Evolutionary conservation across 352 stramenopile species (phyloP), one percentile per base, ranked within the genome.

Genomic region (Lagenidium sp.): DNA sequence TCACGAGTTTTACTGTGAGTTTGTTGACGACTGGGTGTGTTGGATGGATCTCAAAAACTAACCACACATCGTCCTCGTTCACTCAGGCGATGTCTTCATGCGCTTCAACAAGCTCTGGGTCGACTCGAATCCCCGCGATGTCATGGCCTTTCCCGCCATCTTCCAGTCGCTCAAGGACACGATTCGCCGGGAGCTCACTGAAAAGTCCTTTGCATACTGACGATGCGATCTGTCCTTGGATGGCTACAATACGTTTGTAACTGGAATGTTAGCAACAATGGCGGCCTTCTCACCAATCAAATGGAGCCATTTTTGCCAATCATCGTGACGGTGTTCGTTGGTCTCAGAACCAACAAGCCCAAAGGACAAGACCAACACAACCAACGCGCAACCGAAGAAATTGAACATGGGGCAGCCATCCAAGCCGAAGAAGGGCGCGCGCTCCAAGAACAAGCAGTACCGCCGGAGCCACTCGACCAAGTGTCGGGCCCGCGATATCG

Each of bases 361-460:
- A 29, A 51, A 51, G 41, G 41, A 46, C 48, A 49, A 34, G 37
- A 39, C 23, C 24, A 10, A 43, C 36, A 48, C 28, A 53, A 42
- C 25, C 30, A 60, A 30, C 21, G 11, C 25, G 18, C 23, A 32
- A 46, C n/a, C 4, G 31, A 58, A 10, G 38, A 65, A 52, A 46
- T 60, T 16, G 52, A 63, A 48, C 23, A 71, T 68, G 60, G 56
- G 32, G 30, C 65, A 65, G 42, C 68, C 66, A 25, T 69, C 71
- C 37, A 57, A 65, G 13, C 66, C 61, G 47, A 85, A 82, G 61
- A 72, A 76, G 57, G 62, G 77, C 43, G 60, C 71, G 16, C 72
- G 83, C 60, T 70, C 66, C 49, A 94, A 91, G 63, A 91, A 91
- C 58, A 94, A 89, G 49, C 62, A 82, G 40, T 94, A 91, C 76